These are phyloP conservation scores for Beauveria asiatica DNA, from an alignment of 2,329 filamentous ascomycete genomes.

Conservation along the genomic window DNA sequence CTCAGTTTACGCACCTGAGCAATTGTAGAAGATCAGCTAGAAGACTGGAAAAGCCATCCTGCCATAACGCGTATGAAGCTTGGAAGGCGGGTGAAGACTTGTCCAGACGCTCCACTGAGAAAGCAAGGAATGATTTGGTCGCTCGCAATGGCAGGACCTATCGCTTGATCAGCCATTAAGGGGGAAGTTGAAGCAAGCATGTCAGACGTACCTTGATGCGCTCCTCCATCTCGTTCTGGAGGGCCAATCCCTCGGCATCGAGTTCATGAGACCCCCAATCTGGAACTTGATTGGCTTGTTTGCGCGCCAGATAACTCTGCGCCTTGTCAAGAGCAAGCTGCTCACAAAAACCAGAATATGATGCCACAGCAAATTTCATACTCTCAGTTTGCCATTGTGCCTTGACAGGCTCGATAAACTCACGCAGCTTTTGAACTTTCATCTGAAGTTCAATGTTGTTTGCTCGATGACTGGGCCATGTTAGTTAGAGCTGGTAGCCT, in stretches of 20 bases:
- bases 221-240: slow-evolving; percentile 72
- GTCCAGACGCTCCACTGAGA: slow-evolving; percentile 82
- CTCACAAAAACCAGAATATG: slow-evolving; percentile 70
- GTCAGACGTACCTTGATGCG: slow-evolving; percentile 51
- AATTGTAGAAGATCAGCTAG: slow-evolving; percentile 82
- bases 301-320: slow-evolving; percentile 66
- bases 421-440: slow-evolving; percentile 62
- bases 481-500: slow-evolving; percentile 11
- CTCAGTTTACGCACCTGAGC: slow-evolving; percentile 45
- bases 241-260: slow-evolving; percentile 67
- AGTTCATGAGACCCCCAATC: slow-evolving; percentile 78
- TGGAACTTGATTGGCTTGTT: slow-evolving; percentile 63
- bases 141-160: slow-evolving; percentile 69
- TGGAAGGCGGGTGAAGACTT: slow-evolving; percentile 64
- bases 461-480: slow-evolving; percentile 60
- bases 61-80: slow-evolving; percentile 75
- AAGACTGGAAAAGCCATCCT: slow-evolving; percentile 69
- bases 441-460: slow-evolving; percentile 61
- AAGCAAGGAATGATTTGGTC: slow-evolving; percentile 87
- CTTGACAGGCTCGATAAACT: slow-evolving; percentile 76
- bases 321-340: slow-evolving; percentile 73
- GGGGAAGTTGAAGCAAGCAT: background rate
- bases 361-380: slow-evolving; percentile 60
- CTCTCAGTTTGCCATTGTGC: slow-evolving; percentile 67
- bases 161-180: background rate